These are phyloP conservation scores for Kodamaea neixiangensis DNA, from an alignment of 805 yeast genomes.

Conservation along the genomic window DNA sequence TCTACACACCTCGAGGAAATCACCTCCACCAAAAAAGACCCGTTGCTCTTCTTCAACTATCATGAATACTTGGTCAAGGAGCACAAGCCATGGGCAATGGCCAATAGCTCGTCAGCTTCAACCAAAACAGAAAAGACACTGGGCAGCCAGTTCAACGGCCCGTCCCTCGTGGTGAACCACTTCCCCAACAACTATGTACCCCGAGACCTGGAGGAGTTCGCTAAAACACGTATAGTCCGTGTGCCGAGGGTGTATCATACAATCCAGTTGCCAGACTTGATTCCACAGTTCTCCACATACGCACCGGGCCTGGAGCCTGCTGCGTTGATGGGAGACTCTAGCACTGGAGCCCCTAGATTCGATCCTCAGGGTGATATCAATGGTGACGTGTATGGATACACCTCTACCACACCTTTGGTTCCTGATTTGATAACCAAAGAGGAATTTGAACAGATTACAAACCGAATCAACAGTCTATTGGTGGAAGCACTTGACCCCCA, in stretches of 20 bases:
- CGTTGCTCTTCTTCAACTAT: slow-evolving; percentile 56
- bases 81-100: slow-evolving; percentile 22
- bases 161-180: slow-evolving; percentile 56
- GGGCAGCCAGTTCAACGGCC: slow-evolving; percentile 15
- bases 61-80: slow-evolving; percentile 55
- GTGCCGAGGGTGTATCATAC: slow-evolving; percentile 55
- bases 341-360: slow-evolving; percentile 21
- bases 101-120: not conserved
- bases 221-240: slow-evolving; percentile 58
- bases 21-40: not conserved
- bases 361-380: slow-evolving; percentile 39
- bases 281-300: slow-evolving; percentile 56
- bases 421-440: slow-evolving; percentile 23
- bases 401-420: slow-evolving; percentile 52
- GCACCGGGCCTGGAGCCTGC: slow-evolving; percentile 68
- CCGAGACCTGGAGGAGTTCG: slow-evolving; percentile 24
- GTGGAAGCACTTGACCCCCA: slow-evolving; percentile 41
- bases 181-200: slow-evolving; percentile 60
- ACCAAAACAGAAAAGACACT: slow-evolving; percentile 3
- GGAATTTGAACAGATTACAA: slow-evolving; percentile 46
- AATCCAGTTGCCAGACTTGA: slow-evolving; percentile 30
- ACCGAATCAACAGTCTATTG: slow-evolving; percentile 44
- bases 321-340: slow-evolving; percentile 36
- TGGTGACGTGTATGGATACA: slow-evolving; percentile 50
- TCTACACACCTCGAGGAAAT: not conserved